Percentiles rank a stretch among this genome's conserved stretches.
phyloP scores from a whole-genome alignment of 805 yeast genomes.

The Candida ortonii region DNA sequence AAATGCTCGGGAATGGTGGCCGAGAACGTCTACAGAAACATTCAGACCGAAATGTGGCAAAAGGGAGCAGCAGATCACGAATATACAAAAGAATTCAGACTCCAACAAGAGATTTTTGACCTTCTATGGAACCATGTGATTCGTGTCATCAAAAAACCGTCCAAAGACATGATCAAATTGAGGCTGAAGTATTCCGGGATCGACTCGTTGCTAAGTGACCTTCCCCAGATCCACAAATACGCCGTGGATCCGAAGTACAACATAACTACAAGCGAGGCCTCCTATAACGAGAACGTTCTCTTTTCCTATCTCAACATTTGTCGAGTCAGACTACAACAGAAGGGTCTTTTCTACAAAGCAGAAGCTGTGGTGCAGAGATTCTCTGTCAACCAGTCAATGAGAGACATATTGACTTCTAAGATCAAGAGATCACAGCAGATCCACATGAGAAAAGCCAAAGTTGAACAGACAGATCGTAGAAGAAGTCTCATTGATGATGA shows the following conservation, averaged over 20 bases:
- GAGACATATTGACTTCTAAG: conserved; percentile 13
- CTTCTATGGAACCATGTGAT: conserved; percentile 23
- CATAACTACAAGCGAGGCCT: conserved; percentile 15
- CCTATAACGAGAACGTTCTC: conserved; percentile 21
- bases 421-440: conserved; percentile 17
- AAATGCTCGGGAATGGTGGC: conserved; percentile 24
- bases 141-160: conserved; percentile 14
- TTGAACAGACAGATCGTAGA: conserved; percentile 6
- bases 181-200: conserved; percentile 24
- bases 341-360: conserved; percentile 27
- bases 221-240: conserved; percentile 21
- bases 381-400: conserved; percentile 23
- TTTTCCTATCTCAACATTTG: conserved; percentile 24
- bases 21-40: conserved; percentile 20
- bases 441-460: conserved; percentile 19
- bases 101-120: conserved; percentile 25
- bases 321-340: conserved; percentile 19
- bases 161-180: conserved; percentile 21
- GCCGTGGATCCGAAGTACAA: conserved; percentile 11
- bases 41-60: conserved; percentile 19
- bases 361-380: conserved; percentile 28
- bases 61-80: conserved; percentile 13
- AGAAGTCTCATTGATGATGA: conserved; percentile 24
- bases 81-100: conserved; percentile 9
- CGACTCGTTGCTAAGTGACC: conserved; percentile 21